Percentiles rank a stretch among this genome's conserved stretches.
Conservation (phyloP, 345 rosid genomes). For the Camelina neglecta region DNA sequence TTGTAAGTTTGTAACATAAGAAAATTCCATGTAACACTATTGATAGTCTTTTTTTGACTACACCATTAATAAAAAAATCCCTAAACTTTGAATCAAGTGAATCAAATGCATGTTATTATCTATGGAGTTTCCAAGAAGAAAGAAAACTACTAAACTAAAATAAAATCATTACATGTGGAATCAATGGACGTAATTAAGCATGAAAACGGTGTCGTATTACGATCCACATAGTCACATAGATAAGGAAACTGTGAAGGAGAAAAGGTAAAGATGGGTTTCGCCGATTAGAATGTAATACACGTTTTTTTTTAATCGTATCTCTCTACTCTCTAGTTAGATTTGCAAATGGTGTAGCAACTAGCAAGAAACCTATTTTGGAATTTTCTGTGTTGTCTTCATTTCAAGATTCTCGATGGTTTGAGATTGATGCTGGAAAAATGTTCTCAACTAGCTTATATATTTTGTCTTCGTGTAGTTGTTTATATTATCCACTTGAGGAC, state of each 20-base stretch:
- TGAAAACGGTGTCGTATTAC: neutral
- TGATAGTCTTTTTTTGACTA: constrained; percentile 17
- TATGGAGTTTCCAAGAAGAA: constrained; percentile 28
- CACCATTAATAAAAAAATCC: neutral
- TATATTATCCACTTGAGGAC: neutral
- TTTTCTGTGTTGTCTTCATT: neutral
- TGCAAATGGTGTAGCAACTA: neutral
- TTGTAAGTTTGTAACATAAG: constrained; percentile 29
- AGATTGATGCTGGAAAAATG: neutral
- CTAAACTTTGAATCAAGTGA: constrained; percentile 17
- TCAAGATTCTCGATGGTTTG: neutral
- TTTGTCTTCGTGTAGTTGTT: neutral
- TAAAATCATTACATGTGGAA: neutral
- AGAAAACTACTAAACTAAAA: neutral
- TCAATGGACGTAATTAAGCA: constrained; percentile 5
- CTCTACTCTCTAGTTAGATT: neutral
- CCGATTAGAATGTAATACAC: neutral
- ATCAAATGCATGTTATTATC: neutral
- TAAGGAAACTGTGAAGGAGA: no score
- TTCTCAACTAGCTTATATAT: neutral
- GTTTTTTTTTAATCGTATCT: no score
- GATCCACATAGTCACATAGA: neutral
- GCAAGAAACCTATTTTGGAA: neutral
- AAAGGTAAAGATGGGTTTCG: neutral
- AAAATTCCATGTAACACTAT: constrained; percentile 11